Percentiles rank a stretch among this genome's conserved stretches.
These are phyloP conservation scores for Escallonia herrerae DNA, from an alignment of 129 eudicot genomes.

Conservation along the genomic window DNA sequence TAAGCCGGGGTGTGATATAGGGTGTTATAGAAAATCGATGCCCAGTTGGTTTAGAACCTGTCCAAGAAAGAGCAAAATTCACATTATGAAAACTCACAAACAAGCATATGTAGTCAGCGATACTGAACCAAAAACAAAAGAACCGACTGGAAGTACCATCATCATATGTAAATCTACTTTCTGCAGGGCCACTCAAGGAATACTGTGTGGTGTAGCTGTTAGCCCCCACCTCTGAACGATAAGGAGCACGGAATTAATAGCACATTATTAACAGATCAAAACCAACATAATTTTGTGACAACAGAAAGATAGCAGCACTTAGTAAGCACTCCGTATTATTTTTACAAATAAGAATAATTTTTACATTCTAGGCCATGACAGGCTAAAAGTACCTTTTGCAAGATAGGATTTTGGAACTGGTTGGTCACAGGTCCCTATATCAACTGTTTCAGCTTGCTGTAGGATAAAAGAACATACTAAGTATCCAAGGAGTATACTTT, in stretches of 20 bases:
- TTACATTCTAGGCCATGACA: conserved; percentile 1
- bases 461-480: conserved; percentile 7
- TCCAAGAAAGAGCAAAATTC: neutral
- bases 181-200: conserved; percentile 52
- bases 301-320: neutral
- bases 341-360: conserved; percentile 1
- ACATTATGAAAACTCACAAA: neutral
- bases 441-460: conserved; percentile 73
- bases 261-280: neutral
- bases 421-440: conserved; percentile 82
- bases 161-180: conserved; percentile 39
- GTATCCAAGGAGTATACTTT: neutral
- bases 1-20: conserved; percentile 62
- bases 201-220: conserved; percentile 48
- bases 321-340: neutral
- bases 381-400: conserved; percentile 35
- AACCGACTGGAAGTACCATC: conserved; percentile 40
- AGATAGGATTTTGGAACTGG: conserved; percentile 51
- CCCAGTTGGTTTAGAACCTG: conserved; percentile 54
- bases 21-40: conserved; percentile 63
- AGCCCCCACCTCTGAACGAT: conserved; percentile 34
- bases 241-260: conserved; percentile 13
- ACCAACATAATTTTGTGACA: neutral
- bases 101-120: neutral
- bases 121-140: neutral